phyloP scores from a whole-genome alignment of 768 basidiomycete species.

The Phanerodontia chrysosporium region DNA sequence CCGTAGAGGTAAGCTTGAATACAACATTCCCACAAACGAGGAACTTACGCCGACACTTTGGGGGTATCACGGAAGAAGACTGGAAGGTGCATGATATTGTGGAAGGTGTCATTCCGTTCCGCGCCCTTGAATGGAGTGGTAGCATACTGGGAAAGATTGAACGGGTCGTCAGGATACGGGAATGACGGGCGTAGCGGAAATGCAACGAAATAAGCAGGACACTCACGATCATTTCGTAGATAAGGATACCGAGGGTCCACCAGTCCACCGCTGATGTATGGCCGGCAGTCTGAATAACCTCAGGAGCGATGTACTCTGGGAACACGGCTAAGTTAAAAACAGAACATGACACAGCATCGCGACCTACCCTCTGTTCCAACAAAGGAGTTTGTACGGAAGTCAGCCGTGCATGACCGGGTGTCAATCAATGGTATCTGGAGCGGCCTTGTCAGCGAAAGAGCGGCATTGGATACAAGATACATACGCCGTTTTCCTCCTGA shows the following conservation, averaged over 20 bases:
- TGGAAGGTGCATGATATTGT: constrained; percentile 85
- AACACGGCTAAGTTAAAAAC: neutral
- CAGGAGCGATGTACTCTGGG: constrained; percentile 97
- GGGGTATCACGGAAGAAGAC: constrained; percentile 85
- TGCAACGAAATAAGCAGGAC: neutral
- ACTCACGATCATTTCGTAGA: constrained; percentile 98
- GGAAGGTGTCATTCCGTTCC: constrained; percentile 92
- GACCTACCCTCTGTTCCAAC: constrained; percentile 92
- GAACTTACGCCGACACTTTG: constrained; percentile 67
- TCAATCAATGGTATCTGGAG: constrained; percentile 85
- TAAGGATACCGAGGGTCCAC: constrained; percentile 98
- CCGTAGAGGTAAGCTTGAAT: neutral
- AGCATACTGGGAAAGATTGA: constrained; percentile 64
- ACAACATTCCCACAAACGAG: constrained; percentile 11
- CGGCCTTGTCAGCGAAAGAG: constrained; percentile 1
- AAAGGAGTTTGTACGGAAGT: constrained; percentile 98
- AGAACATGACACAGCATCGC: constrained; percentile 18
- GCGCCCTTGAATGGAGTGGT: constrained; percentile 98
- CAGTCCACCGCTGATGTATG: constrained; percentile 99
- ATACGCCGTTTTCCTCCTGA: constrained; percentile 84
- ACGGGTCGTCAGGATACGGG: constrained; percentile 15
- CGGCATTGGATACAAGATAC: constrained; percentile 25
- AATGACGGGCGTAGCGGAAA: constrained; percentile 2
- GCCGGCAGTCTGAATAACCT: constrained; percentile 94
- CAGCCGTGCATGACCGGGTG: constrained; percentile 94